phyloP scores from a whole-genome alignment of 352 stramenopile genomes.

The Pythium dissotocum region DNA sequence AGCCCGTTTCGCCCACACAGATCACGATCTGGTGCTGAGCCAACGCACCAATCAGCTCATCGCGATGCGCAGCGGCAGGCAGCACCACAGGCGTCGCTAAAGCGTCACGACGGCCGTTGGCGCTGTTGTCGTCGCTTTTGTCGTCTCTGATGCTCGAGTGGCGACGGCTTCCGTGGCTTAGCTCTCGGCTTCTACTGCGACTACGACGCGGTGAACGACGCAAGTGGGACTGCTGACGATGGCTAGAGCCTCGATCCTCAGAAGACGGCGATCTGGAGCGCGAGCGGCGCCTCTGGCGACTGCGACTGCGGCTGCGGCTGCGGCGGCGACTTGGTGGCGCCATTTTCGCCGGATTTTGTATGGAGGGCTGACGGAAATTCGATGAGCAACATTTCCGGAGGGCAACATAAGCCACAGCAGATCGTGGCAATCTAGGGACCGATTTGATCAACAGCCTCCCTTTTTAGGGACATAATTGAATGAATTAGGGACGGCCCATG shows the following conservation, averaged over 20 bases:
- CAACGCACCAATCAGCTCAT: constrained; percentile 56
- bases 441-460: too few relatives aligned
- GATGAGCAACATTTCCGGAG: too few relatives aligned
- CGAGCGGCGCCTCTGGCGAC: constrained; percentile 2
- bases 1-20: constrained; percentile 94
- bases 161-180: neutral
- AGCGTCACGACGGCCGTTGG: neutral
- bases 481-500: too few relatives aligned
- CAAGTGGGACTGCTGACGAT: neutral
- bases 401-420: too few relatives aligned
- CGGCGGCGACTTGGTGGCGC: neutral
- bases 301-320: constrained; percentile 11
- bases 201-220: neutral
- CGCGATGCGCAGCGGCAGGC: constrained; percentile 49
- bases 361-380: neutral
- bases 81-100: constrained; percentile 18
- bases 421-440: too few relatives aligned
- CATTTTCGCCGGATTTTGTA: constrained; percentile 1
- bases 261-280: neutral
- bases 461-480: too few relatives aligned
- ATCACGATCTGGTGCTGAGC: constrained; percentile 59
- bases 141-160: neutral
- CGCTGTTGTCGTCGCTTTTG: neutral
- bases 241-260: neutral
- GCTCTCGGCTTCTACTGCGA: constrained; percentile 6